phyloP scores from a whole-genome alignment of 2,329 filamentous ascomycete species.

The Malbranchea zuffiana region DNA sequence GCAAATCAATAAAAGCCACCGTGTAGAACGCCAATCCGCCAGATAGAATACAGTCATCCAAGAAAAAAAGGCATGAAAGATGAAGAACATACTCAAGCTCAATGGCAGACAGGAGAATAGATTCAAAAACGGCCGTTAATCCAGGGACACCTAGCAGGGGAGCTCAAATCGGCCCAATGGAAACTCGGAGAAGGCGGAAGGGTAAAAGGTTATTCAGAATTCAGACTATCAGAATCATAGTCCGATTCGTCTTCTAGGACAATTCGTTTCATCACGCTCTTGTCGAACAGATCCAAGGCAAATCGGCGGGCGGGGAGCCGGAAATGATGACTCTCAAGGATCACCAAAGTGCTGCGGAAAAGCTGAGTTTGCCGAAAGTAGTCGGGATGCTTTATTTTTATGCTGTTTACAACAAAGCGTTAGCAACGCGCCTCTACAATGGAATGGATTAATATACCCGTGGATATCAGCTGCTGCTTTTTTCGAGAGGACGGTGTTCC shows the following conservation, averaged over 20 bases:
- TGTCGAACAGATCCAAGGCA: slow-evolving; percentile 89
- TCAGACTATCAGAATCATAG: slow-evolving; percentile 20
- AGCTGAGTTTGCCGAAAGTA: slow-evolving; percentile 66
- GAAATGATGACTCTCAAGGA: slow-evolving; percentile 84
- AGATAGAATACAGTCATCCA: too few relatives aligned
- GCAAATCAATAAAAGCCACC: too few relatives aligned
- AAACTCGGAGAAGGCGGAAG: background rate
- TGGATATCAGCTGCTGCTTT: slow-evolving; percentile 72
- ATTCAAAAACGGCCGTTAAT: too few relatives aligned
- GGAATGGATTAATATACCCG: slow-evolving; percentile 31
- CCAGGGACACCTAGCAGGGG: too few relatives aligned
- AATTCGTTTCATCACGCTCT: slow-evolving; percentile 70
- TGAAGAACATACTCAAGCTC: too few relatives aligned
- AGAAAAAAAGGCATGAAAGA: too few relatives aligned
- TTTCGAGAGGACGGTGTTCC: slow-evolving; percentile 87
- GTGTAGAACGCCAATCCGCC: too few relatives aligned
- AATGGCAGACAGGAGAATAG: too few relatives aligned
- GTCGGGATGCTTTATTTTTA: slow-evolving; percentile 63
- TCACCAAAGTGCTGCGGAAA: slow-evolving; percentile 72
- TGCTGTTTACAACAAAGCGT: slow-evolving; percentile 31
- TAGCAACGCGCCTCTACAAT: background rate
- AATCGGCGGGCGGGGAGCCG: slow-evolving; percentile 76
- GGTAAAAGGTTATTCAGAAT: slow-evolving; percentile 9
- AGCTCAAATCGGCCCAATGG: too few relatives aligned
- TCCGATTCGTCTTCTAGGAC: slow-evolving; percentile 62